Evolutionary conservation across 345 rosid species (phyloP).

Genomic region (Populus nigra): DNA sequence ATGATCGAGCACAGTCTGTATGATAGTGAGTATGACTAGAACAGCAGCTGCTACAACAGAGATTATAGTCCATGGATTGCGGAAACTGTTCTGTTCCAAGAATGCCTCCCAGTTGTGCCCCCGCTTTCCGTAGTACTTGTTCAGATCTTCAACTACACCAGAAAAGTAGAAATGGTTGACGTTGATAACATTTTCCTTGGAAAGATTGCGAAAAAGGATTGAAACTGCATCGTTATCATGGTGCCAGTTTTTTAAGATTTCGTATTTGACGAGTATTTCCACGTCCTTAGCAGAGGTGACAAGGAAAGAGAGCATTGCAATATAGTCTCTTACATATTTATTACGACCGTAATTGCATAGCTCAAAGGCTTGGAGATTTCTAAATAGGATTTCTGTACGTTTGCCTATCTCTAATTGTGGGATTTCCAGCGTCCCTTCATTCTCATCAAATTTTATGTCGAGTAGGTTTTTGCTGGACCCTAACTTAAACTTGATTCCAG

Average conservation of each 20-base stretch:
- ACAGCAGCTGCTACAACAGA: conserved; percentile 17
- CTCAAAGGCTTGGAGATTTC: conserved; percentile 22
- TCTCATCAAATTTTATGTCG: conserved; percentile 10
- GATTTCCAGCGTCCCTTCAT: conserved; percentile 16
- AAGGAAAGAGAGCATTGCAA: conserved; percentile 5
- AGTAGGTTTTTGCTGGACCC: neutral
- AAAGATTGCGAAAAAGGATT: conserved; percentile 12
- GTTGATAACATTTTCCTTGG: neutral
- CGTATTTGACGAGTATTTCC: neutral
- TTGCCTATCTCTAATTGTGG: conserved; percentile 5
- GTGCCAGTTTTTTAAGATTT: neutral
- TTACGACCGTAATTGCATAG: neutral
- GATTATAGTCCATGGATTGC: conserved; percentile 22
- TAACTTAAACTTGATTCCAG: conserved; percentile 7
- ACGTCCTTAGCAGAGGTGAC: conserved; percentile 10
- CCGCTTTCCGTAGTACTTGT: neutral
- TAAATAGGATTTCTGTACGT: neutral
- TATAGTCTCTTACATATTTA: neutral
- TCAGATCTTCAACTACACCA: neutral
- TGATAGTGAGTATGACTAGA: conserved; percentile 11
- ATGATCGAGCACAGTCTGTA: conserved; percentile 10
- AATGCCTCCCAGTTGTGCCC: conserved; percentile 17
- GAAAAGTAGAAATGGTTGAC: neutral
- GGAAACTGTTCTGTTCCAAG: conserved; percentile 18
- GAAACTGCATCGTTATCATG: neutral